A percentile compares a stretch with the other conserved stretches of the same genome.
Evolutionary conservation across 2,329 filamentous ascomycete genomes (phyloP).

Genomic region (Aurifilum marmelostoma): DNA sequence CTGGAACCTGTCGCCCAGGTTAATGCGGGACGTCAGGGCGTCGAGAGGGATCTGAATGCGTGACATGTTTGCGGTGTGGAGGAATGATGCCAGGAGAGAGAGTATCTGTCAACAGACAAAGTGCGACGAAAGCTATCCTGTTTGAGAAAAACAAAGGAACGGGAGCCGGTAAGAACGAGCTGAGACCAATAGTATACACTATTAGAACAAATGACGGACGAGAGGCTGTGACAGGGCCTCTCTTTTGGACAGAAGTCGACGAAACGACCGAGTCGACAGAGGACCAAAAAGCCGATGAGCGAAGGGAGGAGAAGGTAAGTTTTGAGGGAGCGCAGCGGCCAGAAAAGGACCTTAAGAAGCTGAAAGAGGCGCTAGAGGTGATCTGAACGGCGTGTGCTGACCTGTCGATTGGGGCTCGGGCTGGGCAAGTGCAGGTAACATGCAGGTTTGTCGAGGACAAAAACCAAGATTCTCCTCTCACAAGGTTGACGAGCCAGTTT

Average conservation of each 20-base stretch:
- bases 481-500: slow-evolving; percentile 7
- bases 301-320: slow-evolving; percentile 4
- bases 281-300: background rate
- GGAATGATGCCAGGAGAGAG: too few species aligned
- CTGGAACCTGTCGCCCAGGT: slow-evolving; percentile 82
- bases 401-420: slow-evolving; percentile 6
- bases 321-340: background rate
- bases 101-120: background rate
- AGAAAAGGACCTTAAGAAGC: background rate
- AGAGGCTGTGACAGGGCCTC: slow-evolving; percentile 30
- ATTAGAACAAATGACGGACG: background rate
- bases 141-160: background rate
- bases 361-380: slow-evolving; percentile 8
- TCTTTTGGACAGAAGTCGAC: background rate
- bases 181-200: background rate
- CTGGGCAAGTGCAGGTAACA: slow-evolving; percentile 2
- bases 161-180: slow-evolving; percentile 2
- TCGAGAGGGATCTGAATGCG: slow-evolving; percentile 93
- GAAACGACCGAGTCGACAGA: slow-evolving; percentile 3
- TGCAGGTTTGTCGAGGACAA: slow-evolving; percentile 6
- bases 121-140: slow-evolving; percentile 6
- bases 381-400: background rate
- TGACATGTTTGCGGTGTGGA: slow-evolving; percentile 59
- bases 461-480: slow-evolving; percentile 1
- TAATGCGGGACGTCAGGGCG: slow-evolving; percentile 86